A percentile compares a stretch with the other conserved stretches of the same genome.
phyloP scores from a whole-genome alignment of 129 eudicot species.

The Arctium lappa region DNA sequence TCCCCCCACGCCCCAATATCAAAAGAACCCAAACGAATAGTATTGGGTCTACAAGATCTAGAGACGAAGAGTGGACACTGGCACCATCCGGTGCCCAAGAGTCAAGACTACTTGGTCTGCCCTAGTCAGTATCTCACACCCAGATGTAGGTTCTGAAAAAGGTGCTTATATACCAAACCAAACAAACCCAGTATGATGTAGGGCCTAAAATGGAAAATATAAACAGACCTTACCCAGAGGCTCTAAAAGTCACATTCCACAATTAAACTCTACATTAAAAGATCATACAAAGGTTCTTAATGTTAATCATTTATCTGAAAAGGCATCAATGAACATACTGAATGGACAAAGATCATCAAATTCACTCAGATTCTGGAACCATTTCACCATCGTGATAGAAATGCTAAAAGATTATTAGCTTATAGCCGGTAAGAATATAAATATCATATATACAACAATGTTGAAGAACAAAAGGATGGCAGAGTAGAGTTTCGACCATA shows the following conservation, averaged over 20 bases:
- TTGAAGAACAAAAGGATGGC: conserved; percentile 1
- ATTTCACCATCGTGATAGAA: not conserved
- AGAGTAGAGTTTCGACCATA: not conserved
- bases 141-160: not conserved
- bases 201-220: no score
- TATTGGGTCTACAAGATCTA: no score
- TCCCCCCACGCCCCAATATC: no score
- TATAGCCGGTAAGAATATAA: not conserved
- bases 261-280: no score
- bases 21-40: no score
- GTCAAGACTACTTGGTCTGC: no score
- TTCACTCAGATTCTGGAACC: not conserved
- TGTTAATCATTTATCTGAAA: not conserved
- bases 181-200: no score
- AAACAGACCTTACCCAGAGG: no score
- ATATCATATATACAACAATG: conserved; percentile 21
- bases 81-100: no score
- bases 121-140: no score
- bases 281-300: not conserved
- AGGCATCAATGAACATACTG: not conserved
- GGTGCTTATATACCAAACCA: no score
- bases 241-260: not conserved
- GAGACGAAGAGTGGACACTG: no score
- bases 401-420: not conserved
- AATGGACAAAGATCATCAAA: not conserved